Evolutionary conservation across 108 stramenopile genomes (phyloP), one percentile per base, ranked within the genome.

Genomic region (Skeletonema grethae): DNA sequence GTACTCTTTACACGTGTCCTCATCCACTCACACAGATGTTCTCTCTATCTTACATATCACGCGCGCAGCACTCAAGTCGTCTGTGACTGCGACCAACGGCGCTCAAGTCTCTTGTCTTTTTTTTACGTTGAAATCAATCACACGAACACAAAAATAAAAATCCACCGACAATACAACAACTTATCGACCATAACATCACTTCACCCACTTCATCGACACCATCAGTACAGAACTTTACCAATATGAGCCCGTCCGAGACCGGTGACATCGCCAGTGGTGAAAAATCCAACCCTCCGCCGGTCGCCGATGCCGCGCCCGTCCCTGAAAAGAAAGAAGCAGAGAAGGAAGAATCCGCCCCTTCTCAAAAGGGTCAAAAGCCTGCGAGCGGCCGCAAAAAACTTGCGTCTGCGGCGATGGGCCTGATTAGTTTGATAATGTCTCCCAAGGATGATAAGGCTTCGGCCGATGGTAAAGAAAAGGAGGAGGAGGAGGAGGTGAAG

Each of bases 391-490:
- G 60, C 30, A 35, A 32, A 16, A 35, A 32, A 16, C 9, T 61
- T 36, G 32, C 7, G 13, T 16, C 31, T 20, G 60, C 60, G 32
- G 60, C 34, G 4, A 32, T 61, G 34, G 60, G 60, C 20, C 60
- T 61, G 16, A 61, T 36, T 10, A 61, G 60, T 2, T 5, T 61
- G 7, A 36, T 32, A 16, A 36, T 32, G 34, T 61, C 60, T 32
- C 60, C 60, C 11, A 61, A 61, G 25, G 22, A 53, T 20, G 22
- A 53, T 20, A 53, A 43, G 41, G 15, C 41, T 43, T 43, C 41
- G 15, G 41, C 3, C 15, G 41, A 43, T 43, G 41, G n/a, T 3
- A 15, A 43, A 4, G 10, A 39, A 39, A 7, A 38, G 36, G 38
- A 39, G 8, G 38, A 39, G 38, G 38, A 39, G 41, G 38, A 8